Evolutionary conservation across 768 basidiomycete genomes (phyloP), one percentile per base, ranked within the genome.

Genomic region (Kwoniella europaea): DNA sequence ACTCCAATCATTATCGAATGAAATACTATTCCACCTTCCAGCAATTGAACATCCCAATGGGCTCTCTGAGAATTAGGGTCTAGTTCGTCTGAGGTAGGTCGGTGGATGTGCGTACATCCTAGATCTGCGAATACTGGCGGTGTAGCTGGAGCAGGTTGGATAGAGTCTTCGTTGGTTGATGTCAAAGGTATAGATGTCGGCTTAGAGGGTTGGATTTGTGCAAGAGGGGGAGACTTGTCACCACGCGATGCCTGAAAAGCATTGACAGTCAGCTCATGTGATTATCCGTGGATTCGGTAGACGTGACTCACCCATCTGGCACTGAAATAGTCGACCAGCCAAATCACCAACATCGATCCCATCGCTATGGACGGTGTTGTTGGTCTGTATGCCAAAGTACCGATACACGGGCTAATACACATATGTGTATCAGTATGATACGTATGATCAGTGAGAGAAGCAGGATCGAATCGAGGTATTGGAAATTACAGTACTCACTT

Each of bases 1-100:
- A 65, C 54, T 18, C 64, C 64, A 65, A 65, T 65, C 64, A 65
- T 65, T 2, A 65, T 46, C 6, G 64, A 65, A 65, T 65, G 64
- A 46, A 65, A 65, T 1, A 65, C 54, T 7, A 65, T 65, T 1
- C 64, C 64, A 3, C 64, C 54, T 57, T 65, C 64, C 10, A 65
- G 20, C 10, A 65, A 13, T 18, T 57, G 54, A 15, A 65, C 64
- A 27, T 65, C 64, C 64, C 64, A 65, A 24, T 56, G 64, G 7
- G 64, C 64, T 56, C 64, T 35, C 29, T 57, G 56, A 2, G 64
- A 65, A 44, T 50, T 27, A 1, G 64, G 64, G 20, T 65, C 64
- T n/a, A 55, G 7, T 24, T 65, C 64, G 10, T 27, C 55, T 6
- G 41, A 27, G 4, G 64, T 50, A 10, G 46, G 64, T 44, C 27